phyloP scores from a whole-genome alignment of 768 basidiomycete species.

The Punctularia strigosozonata region DNA sequence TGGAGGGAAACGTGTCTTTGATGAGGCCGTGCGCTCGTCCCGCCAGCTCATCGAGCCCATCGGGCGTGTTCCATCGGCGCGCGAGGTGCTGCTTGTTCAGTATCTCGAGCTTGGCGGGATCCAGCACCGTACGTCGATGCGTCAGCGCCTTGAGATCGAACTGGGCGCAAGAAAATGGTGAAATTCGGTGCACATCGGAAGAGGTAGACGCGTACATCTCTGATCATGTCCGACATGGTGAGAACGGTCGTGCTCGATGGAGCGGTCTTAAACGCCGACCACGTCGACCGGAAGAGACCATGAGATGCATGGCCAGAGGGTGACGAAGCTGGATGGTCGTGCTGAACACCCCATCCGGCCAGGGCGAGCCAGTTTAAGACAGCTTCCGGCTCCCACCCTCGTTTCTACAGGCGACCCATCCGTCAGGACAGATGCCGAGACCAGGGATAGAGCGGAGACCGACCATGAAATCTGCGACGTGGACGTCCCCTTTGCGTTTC shows the following conservation, averaged over 20 bases:
- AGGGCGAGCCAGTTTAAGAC: conserved; percentile 89
- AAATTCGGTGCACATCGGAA: background rate
- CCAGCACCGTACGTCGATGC: conserved; percentile 74
- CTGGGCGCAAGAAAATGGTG: conserved; percentile 19
- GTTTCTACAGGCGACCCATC: conserved; percentile 31
- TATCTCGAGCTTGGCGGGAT: conserved; percentile 69
- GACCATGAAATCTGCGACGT: conserved; percentile 80
- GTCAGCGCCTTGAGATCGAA: conserved; percentile 74
- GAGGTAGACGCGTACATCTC: conserved; percentile 30
- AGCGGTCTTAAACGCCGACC: conserved; percentile 2
- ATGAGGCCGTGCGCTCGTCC: conserved; percentile 38
- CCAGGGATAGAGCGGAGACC: conserved; percentile 8
- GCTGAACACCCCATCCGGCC: conserved; percentile 80
- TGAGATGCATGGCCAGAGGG: conserved; percentile 11
- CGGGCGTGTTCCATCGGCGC: conserved; percentile 34
- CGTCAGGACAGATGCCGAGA: background rate
- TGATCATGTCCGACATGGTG: conserved; percentile 52
- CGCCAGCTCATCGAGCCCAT: conserved; percentile 43
- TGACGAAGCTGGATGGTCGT: conserved; percentile 18
- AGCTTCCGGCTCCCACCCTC: conserved; percentile 86
- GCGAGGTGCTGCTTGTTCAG: conserved; percentile 83
- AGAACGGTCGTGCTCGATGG: conserved; percentile 59
- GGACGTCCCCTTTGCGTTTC: conserved; percentile 85
- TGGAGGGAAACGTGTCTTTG: conserved; percentile 45
- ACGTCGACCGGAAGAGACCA: conserved; percentile 5